A percentile compares a stretch with the other conserved stretches of the same genome.
Conservation (phyloP, 1,284 basidiomycete genomes). For the Takashimella koratensis region DNA sequence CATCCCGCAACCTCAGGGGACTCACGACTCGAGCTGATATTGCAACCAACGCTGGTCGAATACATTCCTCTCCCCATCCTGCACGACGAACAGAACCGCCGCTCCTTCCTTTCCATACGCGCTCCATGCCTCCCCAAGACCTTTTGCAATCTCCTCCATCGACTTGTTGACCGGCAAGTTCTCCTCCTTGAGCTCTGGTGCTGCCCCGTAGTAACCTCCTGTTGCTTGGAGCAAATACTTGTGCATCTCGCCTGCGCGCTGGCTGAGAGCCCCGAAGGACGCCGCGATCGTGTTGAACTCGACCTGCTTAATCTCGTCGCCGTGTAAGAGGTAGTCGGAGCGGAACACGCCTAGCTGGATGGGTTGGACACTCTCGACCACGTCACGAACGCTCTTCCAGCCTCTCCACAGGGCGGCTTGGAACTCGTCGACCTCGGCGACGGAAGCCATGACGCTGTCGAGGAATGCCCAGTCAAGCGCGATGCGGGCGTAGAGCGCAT, state of each 20-base stretch:
- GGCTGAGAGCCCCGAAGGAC: slow-evolving; percentile 80
- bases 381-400: slow-evolving; percentile 71
- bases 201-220: slow-evolving; percentile 59
- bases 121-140: slow-evolving; percentile 73
- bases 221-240: slow-evolving; percentile 65
- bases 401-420: slow-evolving; percentile 79
- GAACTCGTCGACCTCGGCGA: slow-evolving; percentile 81
- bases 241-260: slow-evolving; percentile 71
- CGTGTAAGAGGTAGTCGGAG: slow-evolving; percentile 91
- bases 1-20: too few species aligned
- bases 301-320: slow-evolving; percentile 75
- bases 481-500: slow-evolving; percentile 78
- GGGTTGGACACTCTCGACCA: slow-evolving; percentile 59
- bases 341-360: slow-evolving; percentile 89
- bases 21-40: slow-evolving; percentile 72
- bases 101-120: slow-evolving; percentile 57
- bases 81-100: slow-evolving; percentile 77
- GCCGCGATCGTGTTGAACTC: slow-evolving; percentile 98
- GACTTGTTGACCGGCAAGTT: slow-evolving; percentile 75
- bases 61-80: slow-evolving; percentile 86
- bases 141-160: slow-evolving; percentile 64
- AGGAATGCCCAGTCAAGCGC: slow-evolving; percentile 77
- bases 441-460: slow-evolving; percentile 77
- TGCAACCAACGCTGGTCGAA: slow-evolving; percentile 92
- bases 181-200: slow-evolving; percentile 54